These are phyloP conservation scores for Chlamydomonas sphaeroides DNA, from an alignment of 139 green algal genomes.

Conservation along the genomic window DNA sequence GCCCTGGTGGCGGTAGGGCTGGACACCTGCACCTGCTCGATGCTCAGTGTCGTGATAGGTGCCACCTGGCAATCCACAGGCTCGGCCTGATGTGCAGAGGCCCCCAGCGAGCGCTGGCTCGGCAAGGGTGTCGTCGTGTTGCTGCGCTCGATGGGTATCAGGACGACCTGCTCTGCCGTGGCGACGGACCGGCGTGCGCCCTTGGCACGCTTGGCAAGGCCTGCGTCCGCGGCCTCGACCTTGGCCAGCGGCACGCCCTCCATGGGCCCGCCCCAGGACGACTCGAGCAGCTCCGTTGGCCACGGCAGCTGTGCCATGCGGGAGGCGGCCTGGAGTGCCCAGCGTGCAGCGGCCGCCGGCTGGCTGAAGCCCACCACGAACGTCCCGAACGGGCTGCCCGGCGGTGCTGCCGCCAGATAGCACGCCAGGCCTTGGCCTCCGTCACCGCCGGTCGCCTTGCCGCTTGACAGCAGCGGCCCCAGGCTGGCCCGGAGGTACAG, in stretches of 20 bases:
- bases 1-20: too few species aligned
- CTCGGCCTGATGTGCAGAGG: too few species aligned
- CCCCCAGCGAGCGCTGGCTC: too few species aligned
- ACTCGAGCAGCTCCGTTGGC: conserved; percentile 2
- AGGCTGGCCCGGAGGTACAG: not conserved
- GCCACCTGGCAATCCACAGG: too few species aligned
- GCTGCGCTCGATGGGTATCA: too few species aligned
- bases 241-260: not conserved
- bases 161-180: too few species aligned
- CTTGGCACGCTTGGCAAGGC: too few species aligned
- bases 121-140: too few species aligned
- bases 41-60: too few species aligned
- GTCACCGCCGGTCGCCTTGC: too few species aligned
- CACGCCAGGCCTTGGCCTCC: not conserved
- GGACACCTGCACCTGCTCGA: too few species aligned
- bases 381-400: conserved; percentile 12
- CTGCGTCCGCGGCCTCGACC: not conserved
- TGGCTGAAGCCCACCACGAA: conserved; percentile 9
- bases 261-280: not conserved
- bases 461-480: not conserved
- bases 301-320: conserved; percentile 2
- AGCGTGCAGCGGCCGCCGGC: not conserved
- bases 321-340: not conserved
- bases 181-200: too few species aligned
- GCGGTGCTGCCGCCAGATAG: not conserved